Evolutionary conservation across 2,329 filamentous ascomycete species (phyloP), one percentile per base, ranked within the genome.

Genomic region (Phymatotrichopsis omnivora): DNA sequence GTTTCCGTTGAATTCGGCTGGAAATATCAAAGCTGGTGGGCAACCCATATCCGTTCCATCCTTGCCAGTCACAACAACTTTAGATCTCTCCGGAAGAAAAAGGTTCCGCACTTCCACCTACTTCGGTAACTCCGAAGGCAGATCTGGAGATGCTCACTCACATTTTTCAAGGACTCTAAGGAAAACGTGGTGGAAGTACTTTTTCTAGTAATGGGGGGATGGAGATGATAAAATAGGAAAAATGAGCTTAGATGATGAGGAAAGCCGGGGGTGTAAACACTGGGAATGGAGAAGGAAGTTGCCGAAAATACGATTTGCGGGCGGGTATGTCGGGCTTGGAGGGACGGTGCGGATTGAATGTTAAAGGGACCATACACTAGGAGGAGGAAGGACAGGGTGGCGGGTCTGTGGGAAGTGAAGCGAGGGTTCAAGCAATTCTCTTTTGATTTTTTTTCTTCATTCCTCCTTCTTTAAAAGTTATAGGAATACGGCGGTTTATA

Each of bases 191-290:
- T 32, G 49, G 45, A n/a, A n/a, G n/a, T 7, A 37, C 42, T n/a
- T n/a, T n/a, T n/a, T n/a, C n/a, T 33, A 52, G 49, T 19, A 53
- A 49, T 29, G 56, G 50, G 2, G 57, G 17, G 56, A 58, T 20
- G 55, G 56, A 6, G 56, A 57, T 22, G 55, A 57, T 31, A 54
- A 56, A 32, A 51, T 54, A 46, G 52, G 54, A 3, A 54, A 50
- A 42, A 42, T 54, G 28, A 42, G 51, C 12, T 43, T 40, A 11
- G 47, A 45, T 17, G 37, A 40, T 14, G 36, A 33, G 10, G 51
- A 29, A 8, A 31, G 20, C 22, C n/a, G n/a, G n/a, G n/a, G n/a
- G n/a, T n/a, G n/a, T n/a, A n/a, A n/a, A n/a, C n/a, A n/a, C n/a
- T 44, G 37, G 8, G 29, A 11, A 29, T 45, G 23, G 48, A 36